Evolutionary conservation across 2,329 filamentous ascomycete genomes (phyloP).

Genomic region (Hymenoscyphus linearis): DNA sequence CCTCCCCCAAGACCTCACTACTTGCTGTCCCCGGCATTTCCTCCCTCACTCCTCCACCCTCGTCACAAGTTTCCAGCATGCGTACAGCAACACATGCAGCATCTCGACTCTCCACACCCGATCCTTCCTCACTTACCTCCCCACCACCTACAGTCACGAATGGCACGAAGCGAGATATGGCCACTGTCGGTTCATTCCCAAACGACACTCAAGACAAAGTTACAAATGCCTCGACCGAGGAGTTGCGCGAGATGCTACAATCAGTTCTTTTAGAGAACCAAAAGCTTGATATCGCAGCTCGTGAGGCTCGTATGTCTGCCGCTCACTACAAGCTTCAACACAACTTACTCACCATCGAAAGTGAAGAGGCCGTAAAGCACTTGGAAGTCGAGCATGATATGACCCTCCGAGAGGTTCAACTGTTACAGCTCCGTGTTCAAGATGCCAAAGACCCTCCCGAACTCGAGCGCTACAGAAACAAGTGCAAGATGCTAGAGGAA

Average conservation of each 20-base stretch:
- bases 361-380: constrained; percentile 76
- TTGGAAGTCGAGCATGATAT: constrained; percentile 90
- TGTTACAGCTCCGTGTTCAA: constrained; percentile 67
- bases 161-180: constrained; percentile 19
- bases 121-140: constrained; percentile 22
- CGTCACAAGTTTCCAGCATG: constrained; percentile 45
- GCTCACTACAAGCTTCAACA: constrained; percentile 90
- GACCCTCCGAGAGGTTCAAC: constrained; percentile 81
- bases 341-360: constrained; percentile 77
- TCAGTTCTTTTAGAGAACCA: constrained; percentile 50
- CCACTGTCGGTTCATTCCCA: constrained; percentile 1
- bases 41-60: constrained; percentile 58
- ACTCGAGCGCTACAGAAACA: constrained; percentile 48
- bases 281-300: constrained; percentile 42
- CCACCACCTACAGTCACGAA: constrained; percentile 27
- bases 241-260: constrained; percentile 53
- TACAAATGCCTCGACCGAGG: constrained; percentile 46
- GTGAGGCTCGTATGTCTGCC: constrained; percentile 72
- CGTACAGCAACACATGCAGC: constrained; percentile 11
- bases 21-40: constrained; percentile 30
- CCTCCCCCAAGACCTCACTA: constrained; percentile 20
- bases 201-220: constrained; percentile 45
- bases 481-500: constrained; percentile 58
- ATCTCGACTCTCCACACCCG: constrained; percentile 8
- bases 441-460: constrained; percentile 55